Evolutionary conservation across 192 early-diverging fungal species (phyloP), one percentile per base, ranked within the genome.

Genomic region (Diversispora eburnea): DNA sequence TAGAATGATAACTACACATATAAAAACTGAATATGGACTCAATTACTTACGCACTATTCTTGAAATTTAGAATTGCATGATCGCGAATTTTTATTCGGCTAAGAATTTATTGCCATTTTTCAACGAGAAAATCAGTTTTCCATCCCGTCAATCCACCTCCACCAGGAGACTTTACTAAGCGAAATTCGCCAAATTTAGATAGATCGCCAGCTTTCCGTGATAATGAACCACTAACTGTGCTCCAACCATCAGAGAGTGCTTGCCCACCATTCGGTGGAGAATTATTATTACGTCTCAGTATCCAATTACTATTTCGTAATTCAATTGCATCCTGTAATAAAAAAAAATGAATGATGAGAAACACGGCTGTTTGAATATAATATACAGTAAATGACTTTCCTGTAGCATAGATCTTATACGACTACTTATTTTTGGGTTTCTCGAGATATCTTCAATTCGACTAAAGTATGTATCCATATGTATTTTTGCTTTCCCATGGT

Each of bases 361-460:
- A 62, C 5, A 42, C 2, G 5, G 4, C 19, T 20, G 7, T 25
- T 25, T 20, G 8, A 9, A 33, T 60, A 60, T 3, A 61, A 12
- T 10, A 61, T 33, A 13, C 15, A 55, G 3, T 22, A 20, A 51
- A n/a, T 48, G 46, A 22, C 39, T 77, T 75, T 77, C 80, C 81
- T 83, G 74, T 47, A 99, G 77, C 92, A 95, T 93, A 77, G 98
- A 99, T 46, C 94, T 89, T 77, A 96, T 95, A 84, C 97, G 93
- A 56, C 92, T 91, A 46, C 84, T 80, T 41, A 98, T 82, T 62
- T 84, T 85, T 63, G 79, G 76, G 80, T 88, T 90, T 46, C 81
- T 84, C 4, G 87, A 81, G 83, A 99, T 84, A 54, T 89, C 86
- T 59, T 82, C 74, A 85, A 99, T 92, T 22, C 93, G 85, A n/a